phyloP scores from a whole-genome alignment of 257 asterid species.

The Solanum acaule region DNA sequence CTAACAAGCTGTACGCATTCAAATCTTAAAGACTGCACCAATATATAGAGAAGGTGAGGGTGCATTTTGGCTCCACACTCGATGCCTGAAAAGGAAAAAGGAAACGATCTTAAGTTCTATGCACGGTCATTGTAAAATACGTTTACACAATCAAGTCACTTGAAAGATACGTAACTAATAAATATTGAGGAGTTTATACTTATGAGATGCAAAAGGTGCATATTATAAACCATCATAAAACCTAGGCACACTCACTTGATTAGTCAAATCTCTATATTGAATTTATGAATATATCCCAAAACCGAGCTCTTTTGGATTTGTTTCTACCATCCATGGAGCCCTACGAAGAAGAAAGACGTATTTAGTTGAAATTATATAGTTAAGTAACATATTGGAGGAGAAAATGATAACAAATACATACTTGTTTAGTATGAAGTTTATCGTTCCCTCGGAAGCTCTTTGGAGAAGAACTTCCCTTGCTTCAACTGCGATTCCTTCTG shows the following conservation, averaged over 20 bases:
- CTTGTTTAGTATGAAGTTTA: slow-evolving; percentile 52
- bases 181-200: neutral
- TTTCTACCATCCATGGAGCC: slow-evolving; percentile 99
- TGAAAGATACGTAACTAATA: neutral
- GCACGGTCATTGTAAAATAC: neutral
- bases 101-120: neutral
- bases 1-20: neutral
- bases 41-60: neutral
- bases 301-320: slow-evolving; percentile 78
- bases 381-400: neutral
- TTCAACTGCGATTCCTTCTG: slow-evolving; percentile 73
- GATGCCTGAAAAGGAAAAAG: neutral
- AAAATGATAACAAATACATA: neutral
- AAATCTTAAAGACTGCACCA: neutral
- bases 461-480: slow-evolving; percentile 74
- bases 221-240: neutral
- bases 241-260: neutral
- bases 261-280: neutral
- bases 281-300: slow-evolving; percentile 52
- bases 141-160: neutral
- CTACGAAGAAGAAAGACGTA: slow-evolving; percentile 16
- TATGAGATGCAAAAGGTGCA: neutral
- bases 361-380: neutral
- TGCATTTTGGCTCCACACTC: neutral
- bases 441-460: slow-evolving; percentile 77